Percentiles rank a stretch among this genome's conserved stretches.
Evolutionary conservation across 116 monocot species (phyloP).

Genomic region (Papilionanthe hybrid): DNA sequence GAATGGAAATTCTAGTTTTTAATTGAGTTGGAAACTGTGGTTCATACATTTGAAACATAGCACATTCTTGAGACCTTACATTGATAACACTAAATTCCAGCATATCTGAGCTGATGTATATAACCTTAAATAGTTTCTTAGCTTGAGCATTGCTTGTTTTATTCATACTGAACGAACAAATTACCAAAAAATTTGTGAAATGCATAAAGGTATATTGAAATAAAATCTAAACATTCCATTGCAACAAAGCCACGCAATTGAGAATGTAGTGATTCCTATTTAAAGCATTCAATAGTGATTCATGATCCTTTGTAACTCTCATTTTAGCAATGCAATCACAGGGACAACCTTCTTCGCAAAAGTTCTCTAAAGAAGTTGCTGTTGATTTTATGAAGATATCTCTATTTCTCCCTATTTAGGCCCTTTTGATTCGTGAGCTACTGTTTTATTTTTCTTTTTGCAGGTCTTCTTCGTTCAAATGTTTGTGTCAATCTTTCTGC

Average conservation of each 20-base stretch:
- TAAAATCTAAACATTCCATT: neutral
- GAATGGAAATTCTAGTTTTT: neutral
- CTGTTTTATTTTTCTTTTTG: constrained; percentile 11
- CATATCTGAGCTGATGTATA: neutral
- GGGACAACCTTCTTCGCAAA: neutral
- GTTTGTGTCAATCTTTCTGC: constrained; percentile 61
- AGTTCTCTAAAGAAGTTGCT: neutral
- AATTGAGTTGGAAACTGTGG: neutral
- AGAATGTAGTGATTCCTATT: neutral
- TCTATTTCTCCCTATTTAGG: neutral
- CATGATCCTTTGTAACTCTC: neutral
- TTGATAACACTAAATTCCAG: neutral
- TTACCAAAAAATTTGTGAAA: no score
- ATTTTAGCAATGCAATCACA: neutral
- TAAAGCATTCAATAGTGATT: neutral
- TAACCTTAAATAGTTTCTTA: neutral
- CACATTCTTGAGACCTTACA: neutral
- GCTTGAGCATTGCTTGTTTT: neutral
- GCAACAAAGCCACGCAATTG: neutral
- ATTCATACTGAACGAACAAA: neutral
- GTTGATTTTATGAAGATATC: neutral
- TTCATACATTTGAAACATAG: neutral
- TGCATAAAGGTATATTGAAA: neutral
- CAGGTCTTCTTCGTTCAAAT: constrained; percentile 65
- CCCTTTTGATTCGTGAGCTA: neutral